A percentile compares a stretch with the other conserved stretches of the same genome.
phyloP scores from a whole-genome alignment of 495 filamentous ascomycete genomes.

The Usnea hakonensis region DNA sequence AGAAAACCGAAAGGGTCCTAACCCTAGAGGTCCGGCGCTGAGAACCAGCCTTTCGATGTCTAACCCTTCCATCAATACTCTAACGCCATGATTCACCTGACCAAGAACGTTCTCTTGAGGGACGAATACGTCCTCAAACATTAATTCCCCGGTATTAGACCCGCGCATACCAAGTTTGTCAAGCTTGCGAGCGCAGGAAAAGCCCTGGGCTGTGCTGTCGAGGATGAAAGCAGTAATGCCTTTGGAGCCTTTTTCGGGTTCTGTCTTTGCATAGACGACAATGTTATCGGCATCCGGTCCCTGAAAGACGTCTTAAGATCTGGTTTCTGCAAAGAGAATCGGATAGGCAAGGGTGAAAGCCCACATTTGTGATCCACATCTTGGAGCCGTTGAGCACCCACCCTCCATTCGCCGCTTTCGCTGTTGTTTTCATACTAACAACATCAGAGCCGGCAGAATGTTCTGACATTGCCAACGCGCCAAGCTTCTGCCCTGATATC shows the following conservation, averaged over 20 bases:
- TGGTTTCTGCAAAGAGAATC: background rate
- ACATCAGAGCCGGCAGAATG: conserved; percentile 87
- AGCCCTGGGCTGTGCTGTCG: conserved; percentile 63
- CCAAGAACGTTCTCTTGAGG: conserved; percentile 77
- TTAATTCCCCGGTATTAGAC: conserved; percentile 89
- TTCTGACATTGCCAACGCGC: conserved; percentile 93
- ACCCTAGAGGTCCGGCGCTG: conserved; percentile 81
- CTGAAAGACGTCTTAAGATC: conserved; percentile 29
- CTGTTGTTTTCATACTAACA: conserved; percentile 86
- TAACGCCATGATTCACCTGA: conserved; percentile 69
- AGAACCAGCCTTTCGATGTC: conserved; percentile 92
- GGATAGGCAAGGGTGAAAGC: conserved; percentile 12
- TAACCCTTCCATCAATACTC: conserved; percentile 90
- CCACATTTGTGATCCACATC: conserved; percentile 98
- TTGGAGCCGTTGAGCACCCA: conserved; percentile 85
- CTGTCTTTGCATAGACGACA: conserved; percentile 93
- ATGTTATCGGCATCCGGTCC: conserved; percentile 86
- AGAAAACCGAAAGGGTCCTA: conserved; percentile 8
- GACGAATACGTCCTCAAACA: conserved; percentile 90
- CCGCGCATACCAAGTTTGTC: conserved; percentile 99
- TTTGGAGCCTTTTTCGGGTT: conserved; percentile 70
- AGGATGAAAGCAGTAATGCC: conserved; percentile 95
- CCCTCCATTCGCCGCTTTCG: conserved; percentile 73
- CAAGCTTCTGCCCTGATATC: conserved; percentile 73
- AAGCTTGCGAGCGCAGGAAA: conserved; percentile 81